Percentiles rank a stretch among this genome's conserved stretches.
Conservation (phyloP, 2,329 filamentous ascomycete genomes). For the Didymella pomorum region DNA sequence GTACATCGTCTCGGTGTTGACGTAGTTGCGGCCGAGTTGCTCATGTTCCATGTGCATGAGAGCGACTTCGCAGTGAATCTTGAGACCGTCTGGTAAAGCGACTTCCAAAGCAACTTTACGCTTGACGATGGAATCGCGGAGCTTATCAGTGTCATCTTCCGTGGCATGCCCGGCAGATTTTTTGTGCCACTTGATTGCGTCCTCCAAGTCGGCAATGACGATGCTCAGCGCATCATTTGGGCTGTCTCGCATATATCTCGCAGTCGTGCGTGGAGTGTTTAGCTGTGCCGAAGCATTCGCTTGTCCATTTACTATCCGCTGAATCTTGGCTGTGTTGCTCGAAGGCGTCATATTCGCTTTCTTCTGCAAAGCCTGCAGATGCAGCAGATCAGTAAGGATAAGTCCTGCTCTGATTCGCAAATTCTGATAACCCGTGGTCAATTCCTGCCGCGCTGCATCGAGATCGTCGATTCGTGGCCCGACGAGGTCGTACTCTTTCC, state of each 20-base stretch:
- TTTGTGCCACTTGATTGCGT: slow-evolving; percentile 34
- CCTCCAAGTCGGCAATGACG: slow-evolving; percentile 38
- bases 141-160: slow-evolving; percentile 24
- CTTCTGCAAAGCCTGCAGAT: slow-evolving; percentile 37
- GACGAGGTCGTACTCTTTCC: slow-evolving; percentile 11
- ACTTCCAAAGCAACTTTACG: slow-evolving; percentile 35
- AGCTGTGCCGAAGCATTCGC: slow-evolving; percentile 15
- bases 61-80: slow-evolving; percentile 38
- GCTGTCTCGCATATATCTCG: slow-evolving; percentile 33
- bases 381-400: slow-evolving; percentile 36
- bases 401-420: slow-evolving; percentile 35
- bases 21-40: slow-evolving; percentile 43
- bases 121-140: slow-evolving; percentile 42
- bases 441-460: slow-evolving; percentile 33
- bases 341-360: slow-evolving; percentile 33
- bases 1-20: slow-evolving; percentile 49
- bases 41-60: slow-evolving; percentile 51
- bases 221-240: slow-evolving; percentile 33
- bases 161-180: slow-evolving; percentile 25
- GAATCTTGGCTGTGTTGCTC: slow-evolving; percentile 28
- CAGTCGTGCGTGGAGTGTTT: slow-evolving; percentile 33
- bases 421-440: slow-evolving; percentile 36
- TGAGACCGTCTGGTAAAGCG: slow-evolving; percentile 37
- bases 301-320: slow-evolving; percentile 30
- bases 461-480: slow-evolving; percentile 27